Evolutionary conservation across 139 green algal genomes (phyloP), one percentile per base, ranked within the genome.

Genomic region (Nannochloris sp.): DNA sequence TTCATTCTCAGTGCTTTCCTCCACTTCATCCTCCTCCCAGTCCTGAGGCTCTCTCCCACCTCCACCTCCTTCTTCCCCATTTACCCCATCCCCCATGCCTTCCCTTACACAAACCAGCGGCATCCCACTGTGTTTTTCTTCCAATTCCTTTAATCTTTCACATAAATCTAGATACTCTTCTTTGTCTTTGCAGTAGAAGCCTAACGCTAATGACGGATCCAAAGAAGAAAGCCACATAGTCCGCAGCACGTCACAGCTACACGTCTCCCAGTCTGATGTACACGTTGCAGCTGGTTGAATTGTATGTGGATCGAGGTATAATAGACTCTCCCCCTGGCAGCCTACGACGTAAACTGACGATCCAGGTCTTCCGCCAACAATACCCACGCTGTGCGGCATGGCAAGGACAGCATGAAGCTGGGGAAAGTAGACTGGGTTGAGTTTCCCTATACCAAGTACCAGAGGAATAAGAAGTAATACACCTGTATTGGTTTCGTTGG

Each of bases 281-380:
- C 38, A 53, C 60, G 27, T 32, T 27, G 67, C 70, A 12, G 66
- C 65, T 62, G 64, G 59, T 66, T 95, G 88, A 23, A 73, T 60
- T 23, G 86, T 72, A 54, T 96, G 89, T 1, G 89, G 89, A 70
- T 96, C 89, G 45, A 96, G 64, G 65, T 89, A 95, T 9, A 96
- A 23, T 44, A 95, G 51, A 13, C 64, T 38, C 6, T 74, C 72
- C 3, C 53, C 72, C 70, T 96, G 90, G 54, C 54, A 71, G 37
- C 91, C 91, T 3, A 95, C 60, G 46, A 97, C 87, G 70, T 90
- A 96, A n/a, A 93, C 73, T 3, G 84, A 93, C 47, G 82, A 79
- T 54, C 70, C 61, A 9, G 91, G 88, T 1, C 88, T 81, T 25
- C 91, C 91, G 0, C 91, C 91, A 23, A 97, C 81, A 30, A 97